Conservation (phyloP, 2,329 filamentous ascomycete genomes). For the Fonsecaea nubica region DNA sequence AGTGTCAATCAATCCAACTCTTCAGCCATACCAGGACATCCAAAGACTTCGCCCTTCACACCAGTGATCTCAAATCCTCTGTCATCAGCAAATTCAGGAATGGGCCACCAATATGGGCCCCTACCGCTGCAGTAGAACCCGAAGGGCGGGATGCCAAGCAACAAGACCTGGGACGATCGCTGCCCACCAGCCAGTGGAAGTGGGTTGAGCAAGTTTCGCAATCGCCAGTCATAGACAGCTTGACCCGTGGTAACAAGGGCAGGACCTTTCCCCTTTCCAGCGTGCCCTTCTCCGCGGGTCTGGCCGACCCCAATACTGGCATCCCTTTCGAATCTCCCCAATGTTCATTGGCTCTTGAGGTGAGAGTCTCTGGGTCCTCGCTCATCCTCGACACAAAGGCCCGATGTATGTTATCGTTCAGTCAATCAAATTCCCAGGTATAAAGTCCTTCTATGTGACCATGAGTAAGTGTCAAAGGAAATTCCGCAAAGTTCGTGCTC, state of each 20-base stretch:
- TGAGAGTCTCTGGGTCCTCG: not conserved
- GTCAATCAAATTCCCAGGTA: not conserved
- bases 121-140: not conserved
- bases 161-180: not conserved
- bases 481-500: not conserved
- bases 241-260: not conserved
- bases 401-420: not conserved
- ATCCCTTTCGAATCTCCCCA: not conserved
- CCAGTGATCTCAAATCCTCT: not conserved
- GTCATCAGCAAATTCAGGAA: not conserved
- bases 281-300: not conserved
- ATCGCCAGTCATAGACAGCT: not conserved
- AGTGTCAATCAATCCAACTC: too few species aligned
- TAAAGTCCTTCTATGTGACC: not conserved
- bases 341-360: not conserved
- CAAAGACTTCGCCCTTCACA: too few species aligned
- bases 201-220: constrained; percentile 1
- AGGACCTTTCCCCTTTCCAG: not conserved
- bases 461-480: not conserved
- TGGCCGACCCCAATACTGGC: not conserved
- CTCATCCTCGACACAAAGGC: not conserved
- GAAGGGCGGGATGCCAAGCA: not conserved
- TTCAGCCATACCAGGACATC: too few species aligned
- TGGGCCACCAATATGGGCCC: not conserved
- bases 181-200: not conserved